phyloP scores from a whole-genome alignment of 768 basidiomycete genomes.

The Pleurotus eryngii region DNA sequence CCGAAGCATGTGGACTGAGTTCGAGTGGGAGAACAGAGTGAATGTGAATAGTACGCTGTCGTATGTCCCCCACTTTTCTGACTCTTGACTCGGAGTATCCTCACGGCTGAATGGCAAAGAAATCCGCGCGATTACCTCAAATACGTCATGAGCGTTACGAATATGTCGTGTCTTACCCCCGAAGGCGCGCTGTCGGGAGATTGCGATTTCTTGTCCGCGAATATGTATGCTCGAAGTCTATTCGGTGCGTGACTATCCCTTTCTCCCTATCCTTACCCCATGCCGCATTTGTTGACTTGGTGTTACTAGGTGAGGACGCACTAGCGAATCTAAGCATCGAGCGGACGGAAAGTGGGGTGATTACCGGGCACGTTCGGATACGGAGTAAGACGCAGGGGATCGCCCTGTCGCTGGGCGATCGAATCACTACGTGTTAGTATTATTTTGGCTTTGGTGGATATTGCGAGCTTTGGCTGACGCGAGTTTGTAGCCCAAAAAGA shows the following conservation, averaged over 20 bases:
- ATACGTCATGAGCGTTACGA: conserved; percentile 95
- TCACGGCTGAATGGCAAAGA: conserved; percentile 29
- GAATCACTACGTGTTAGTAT: conserved; percentile 63
- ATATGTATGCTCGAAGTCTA: conserved; percentile 91
- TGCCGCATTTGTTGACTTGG: not conserved
- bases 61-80: conserved; percentile 42
- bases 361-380: conserved; percentile 93
- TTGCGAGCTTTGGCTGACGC: not conserved
- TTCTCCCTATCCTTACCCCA: not conserved
- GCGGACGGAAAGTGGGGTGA: conserved; percentile 72
- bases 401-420: conserved; percentile 89
- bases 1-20: conserved; percentile 99
- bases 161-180: conserved; percentile 96
- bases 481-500: conserved; percentile 36
- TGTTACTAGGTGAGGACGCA: conserved; percentile 80
- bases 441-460: not conserved
- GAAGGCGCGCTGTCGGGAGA: conserved; percentile 94
- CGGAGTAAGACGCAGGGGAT: conserved; percentile 98
- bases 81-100: not conserved
- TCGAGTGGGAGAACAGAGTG: conserved; percentile 99
- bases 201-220: conserved; percentile 95
- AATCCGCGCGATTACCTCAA: conserved; percentile 87
- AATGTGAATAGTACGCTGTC: conserved; percentile 84
- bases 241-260: conserved; percentile 63
- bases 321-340: conserved; percentile 94